Evolutionary conservation across 2,329 filamentous ascomycete species (phyloP).

Genomic region (Plenodomus biglobosus): DNA sequence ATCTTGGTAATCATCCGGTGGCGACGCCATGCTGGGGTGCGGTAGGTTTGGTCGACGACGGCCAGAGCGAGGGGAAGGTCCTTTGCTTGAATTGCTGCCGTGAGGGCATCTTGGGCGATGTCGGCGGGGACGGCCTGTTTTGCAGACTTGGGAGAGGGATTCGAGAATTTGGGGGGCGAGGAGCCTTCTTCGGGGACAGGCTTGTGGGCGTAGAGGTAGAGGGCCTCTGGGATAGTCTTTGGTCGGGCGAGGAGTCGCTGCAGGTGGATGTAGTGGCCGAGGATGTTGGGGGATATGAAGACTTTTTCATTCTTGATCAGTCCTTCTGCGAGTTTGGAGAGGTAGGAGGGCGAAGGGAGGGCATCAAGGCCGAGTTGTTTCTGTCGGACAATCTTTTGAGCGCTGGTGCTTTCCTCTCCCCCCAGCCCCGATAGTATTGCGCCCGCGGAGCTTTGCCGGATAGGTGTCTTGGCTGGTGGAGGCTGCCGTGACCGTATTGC

Average conservation of each 20-base stretch:
- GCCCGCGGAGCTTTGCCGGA: slow-evolving; percentile 38
- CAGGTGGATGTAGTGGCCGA: slow-evolving; percentile 73
- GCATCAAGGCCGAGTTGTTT: slow-evolving; percentile 20
- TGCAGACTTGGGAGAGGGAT: slow-evolving; percentile 66
- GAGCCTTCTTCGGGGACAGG: slow-evolving; percentile 66
- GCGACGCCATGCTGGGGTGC: slow-evolving; percentile 65
- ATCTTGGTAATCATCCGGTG: slow-evolving; percentile 68
- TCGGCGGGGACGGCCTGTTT: slow-evolving; percentile 71
- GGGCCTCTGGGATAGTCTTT: slow-evolving; percentile 74
- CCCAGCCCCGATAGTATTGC: slow-evolving; percentile 37
- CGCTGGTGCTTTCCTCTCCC: slow-evolving; percentile 18
- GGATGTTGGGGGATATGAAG: slow-evolving; percentile 73
- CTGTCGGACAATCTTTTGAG: slow-evolving; percentile 7
- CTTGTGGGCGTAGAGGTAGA: slow-evolving; percentile 83
- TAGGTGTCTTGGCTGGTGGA: slow-evolving; percentile 19
- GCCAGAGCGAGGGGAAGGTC: slow-evolving; percentile 77
- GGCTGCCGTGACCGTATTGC: slow-evolving; percentile 32
- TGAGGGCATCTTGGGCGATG: slow-evolving; percentile 72
- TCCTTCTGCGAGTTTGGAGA: slow-evolving; percentile 63
- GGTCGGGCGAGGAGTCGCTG: slow-evolving; percentile 73
- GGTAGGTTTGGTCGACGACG: slow-evolving; percentile 70
- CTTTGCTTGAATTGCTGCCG: slow-evolving; percentile 75
- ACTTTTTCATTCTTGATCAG: slow-evolving; percentile 74
- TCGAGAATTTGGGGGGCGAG: slow-evolving; percentile 45
- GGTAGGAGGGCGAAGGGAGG: slow-evolving; percentile 38